Conservation (phyloP, 257 asterid species). For the Solanum pimpinellifolium region DNA sequence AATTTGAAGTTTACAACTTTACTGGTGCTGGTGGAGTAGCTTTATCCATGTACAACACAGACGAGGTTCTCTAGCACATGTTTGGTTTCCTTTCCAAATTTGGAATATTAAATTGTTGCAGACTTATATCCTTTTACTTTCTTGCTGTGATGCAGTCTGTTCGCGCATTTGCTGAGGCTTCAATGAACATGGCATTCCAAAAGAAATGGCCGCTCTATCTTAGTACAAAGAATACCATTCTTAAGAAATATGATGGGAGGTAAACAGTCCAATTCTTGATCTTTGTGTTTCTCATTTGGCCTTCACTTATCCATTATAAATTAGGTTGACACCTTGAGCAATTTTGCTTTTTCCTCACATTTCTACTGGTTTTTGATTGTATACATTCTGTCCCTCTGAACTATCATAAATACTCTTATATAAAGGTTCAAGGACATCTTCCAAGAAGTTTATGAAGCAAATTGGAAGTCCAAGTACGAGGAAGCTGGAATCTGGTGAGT, state of each 20-base stretch:
- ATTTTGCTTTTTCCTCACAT: neutral
- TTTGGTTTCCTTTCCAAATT: neutral
- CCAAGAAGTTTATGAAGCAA: conserved; percentile 87
- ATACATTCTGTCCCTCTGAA: neutral
- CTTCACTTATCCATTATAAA: neutral
- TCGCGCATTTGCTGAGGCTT: conserved; percentile 83
- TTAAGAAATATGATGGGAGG: conserved; percentile 99
- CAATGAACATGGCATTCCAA: conserved; percentile 77
- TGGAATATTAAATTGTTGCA: neutral
- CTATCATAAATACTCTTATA: neutral
- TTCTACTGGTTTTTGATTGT: neutral
- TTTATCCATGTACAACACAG: conserved; percentile 97
- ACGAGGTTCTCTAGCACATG: conserved; percentile 53
- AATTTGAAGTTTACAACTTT: conserved; percentile 79
- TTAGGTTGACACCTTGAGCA: neutral
- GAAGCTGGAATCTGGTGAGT: conserved; percentile 90
- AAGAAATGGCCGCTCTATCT: conserved; percentile 99
- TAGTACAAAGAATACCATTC: conserved; percentile 96
- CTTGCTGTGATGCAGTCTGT: conserved; percentile 44
- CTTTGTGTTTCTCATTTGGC: neutral
- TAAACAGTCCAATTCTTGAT: conserved; percentile 1
- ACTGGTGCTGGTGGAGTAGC: conserved; percentile 99
- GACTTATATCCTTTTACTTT: neutral
- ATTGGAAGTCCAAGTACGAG: conserved; percentile 89
- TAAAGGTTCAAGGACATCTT: conserved; percentile 94